Evolutionary conservation across 2,329 filamentous ascomycete genomes (phyloP).

Genomic region (Trichoderma pleuroti): DNA sequence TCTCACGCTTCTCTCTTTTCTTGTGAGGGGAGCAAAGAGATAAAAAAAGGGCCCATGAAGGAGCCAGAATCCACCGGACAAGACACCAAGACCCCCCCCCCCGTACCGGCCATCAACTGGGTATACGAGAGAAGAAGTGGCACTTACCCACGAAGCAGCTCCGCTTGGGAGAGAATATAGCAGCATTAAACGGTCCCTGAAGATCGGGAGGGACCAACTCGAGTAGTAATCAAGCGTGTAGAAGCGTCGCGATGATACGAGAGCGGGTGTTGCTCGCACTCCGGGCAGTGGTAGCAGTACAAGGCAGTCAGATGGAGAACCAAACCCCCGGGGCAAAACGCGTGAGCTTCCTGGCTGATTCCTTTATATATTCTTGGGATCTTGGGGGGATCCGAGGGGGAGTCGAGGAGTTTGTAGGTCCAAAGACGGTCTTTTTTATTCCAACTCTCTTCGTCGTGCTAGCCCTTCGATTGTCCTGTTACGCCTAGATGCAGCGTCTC

Average conservation of each 20-base stretch:
- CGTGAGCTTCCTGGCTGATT: conserved; percentile 9
- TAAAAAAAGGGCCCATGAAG: not conserved
- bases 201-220: not conserved
- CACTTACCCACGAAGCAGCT: not conserved
- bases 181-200: conserved; percentile 28
- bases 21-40: conserved; percentile 11
- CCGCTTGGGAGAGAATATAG: conserved; percentile 15
- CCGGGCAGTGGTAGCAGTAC: not conserved
- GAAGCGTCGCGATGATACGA: not conserved
- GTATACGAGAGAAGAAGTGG: not conserved
- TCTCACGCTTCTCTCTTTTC: not conserved
- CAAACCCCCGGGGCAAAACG: not conserved
- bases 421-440: not conserved
- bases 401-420: not conserved
- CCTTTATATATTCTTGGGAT: conserved; percentile 17
- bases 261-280: not conserved
- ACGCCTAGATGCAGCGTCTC: conserved; percentile 8
- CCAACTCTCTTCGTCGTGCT: not conserved
- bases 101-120: not conserved
- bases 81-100: not conserved
- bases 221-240: not conserved
- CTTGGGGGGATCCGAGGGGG: not conserved
- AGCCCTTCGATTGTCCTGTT: not conserved
- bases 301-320: not conserved
- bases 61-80: not conserved